phyloP scores from a whole-genome alignment of 2,329 filamentous ascomycete species.

The Aspergillus sclerotialis region DNA sequence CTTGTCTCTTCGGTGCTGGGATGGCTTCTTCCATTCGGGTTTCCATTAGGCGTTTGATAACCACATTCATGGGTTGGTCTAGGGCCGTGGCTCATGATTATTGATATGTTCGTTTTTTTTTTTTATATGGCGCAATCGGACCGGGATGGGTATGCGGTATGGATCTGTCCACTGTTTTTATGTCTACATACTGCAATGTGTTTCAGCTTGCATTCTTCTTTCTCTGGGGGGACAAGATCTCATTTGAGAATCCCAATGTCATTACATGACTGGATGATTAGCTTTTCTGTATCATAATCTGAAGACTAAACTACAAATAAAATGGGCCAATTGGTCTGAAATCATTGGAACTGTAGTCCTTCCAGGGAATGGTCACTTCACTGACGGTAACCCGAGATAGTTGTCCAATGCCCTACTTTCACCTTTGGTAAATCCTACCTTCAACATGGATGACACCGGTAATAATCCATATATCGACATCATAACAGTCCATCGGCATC shows the following conservation, averaged over 20 bases:
- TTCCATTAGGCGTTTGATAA: neutral
- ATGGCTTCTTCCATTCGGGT: neutral
- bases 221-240: neutral
- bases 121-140: neutral
- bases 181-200: neutral
- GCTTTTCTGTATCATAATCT: conserved; percentile 1
- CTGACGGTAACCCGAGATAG: too few species aligned
- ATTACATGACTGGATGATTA: neutral
- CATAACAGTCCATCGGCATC: too few species aligned
- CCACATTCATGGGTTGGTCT: neutral
- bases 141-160: neutral
- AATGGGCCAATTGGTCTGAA: neutral
- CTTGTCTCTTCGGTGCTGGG: conserved; percentile 10
- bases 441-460: too few species aligned
- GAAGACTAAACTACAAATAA: neutral
- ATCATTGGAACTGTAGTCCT: too few species aligned
- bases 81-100: neutral
- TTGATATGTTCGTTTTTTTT: neutral
- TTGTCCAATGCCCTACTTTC: too few species aligned
- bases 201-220: neutral
- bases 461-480: neutral
- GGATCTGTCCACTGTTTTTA: neutral
- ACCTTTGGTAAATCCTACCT: too few species aligned
- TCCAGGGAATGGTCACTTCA: too few species aligned
- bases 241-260: neutral